Base-by-base conservation (phyloP, 306 rosid genomes). In the Argentina anserina region DNA sequence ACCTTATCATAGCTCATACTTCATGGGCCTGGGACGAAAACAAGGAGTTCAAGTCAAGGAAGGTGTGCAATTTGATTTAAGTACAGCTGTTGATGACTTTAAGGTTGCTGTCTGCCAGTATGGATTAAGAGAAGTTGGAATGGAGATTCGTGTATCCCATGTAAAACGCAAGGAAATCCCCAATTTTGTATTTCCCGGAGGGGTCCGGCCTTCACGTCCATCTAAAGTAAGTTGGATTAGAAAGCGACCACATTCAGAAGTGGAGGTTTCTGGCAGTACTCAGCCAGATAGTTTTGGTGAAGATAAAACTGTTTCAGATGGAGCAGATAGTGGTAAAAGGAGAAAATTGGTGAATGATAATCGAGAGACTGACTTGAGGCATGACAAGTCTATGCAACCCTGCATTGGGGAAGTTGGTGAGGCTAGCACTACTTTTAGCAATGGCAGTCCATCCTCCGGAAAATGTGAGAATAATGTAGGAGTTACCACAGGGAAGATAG, bases 1-100 rank as follows among this genome's bases (percentile, higher is more conserved):
- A 81, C 83, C 90, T 75, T 85, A 87, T 74, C 92, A 88, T 76
- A 78, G 83, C 79, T 84, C 93, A 80, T 94, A 81, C 90, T 94
- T 94, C 68, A 91, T 91, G 99, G 99, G 97, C 75, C 85, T 94
- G 81, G 96, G 89, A 72, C 88, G 96, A 70, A 89, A 89, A 76
- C 97, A 87, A 82, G 97, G 92, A 74, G 87, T 81, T 79, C 85
- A 86, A 4, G 93, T 80, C 39, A 85, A 73, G 31, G 95, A 87
- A 73, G 90, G 90, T 26, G 93, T 79, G 69, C 93, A 86, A 20
- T 89, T 89, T 81, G 99, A 94, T 82, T 88, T 94, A 64, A 90
- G 96, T 80, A 21, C 39, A 73, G 88, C 96, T 43, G 96, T 94
- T 25, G 89, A 89, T 1, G 93, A 91, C 25, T 94, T 91, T 73